Percentiles rank a stretch among this genome's conserved stretches.
Evolutionary conservation across 2,329 filamentous ascomycete genomes (phyloP).

Genomic region (Corniculantispora saksenae): DNA sequence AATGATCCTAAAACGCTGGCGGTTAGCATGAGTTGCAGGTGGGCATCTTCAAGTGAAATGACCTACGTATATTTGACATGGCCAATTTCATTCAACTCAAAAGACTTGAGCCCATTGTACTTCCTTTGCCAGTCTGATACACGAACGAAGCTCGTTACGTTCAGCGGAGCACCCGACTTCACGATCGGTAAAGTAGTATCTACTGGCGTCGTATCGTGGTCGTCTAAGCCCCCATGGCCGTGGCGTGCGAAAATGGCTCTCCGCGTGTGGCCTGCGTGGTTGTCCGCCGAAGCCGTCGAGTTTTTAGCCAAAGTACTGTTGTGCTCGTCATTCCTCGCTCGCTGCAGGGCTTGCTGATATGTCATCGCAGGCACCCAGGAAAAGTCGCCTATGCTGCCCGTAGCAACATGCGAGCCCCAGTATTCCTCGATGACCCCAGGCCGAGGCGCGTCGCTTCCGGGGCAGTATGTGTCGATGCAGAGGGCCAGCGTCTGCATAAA

Average conservation of each 20-base stretch:
- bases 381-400: slow-evolving; percentile 28
- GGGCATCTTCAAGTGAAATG: not conserved
- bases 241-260: slow-evolving; percentile 21
- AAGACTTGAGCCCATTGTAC: slow-evolving; percentile 55
- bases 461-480: slow-evolving; percentile 36
- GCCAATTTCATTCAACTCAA: slow-evolving; percentile 46
- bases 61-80: slow-evolving; percentile 28
- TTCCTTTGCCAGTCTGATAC: slow-evolving; percentile 35
- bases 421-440: slow-evolving; percentile 28
- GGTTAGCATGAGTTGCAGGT: not conserved
- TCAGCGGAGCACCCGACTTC: slow-evolving; percentile 28
- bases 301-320: slow-evolving; percentile 9
- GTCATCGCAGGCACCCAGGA: slow-evolving; percentile 29
- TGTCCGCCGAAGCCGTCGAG: not conserved
- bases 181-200: slow-evolving; percentile 28
- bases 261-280: slow-evolving; percentile 3
- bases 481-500: slow-evolving; percentile 37
- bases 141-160: slow-evolving; percentile 34
- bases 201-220: slow-evolving; percentile 17
- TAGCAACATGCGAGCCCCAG: slow-evolving; percentile 32
- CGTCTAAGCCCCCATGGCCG: slow-evolving; percentile 5
- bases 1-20: slow-evolving; percentile 20
- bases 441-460: slow-evolving; percentile 24
- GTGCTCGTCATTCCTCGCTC: slow-evolving; percentile 26
- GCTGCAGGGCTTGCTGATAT: slow-evolving; percentile 30